Percentiles rank a stretch among this genome's conserved stretches.
Evolutionary conservation across 148 eudicot genomes (phyloP).

Genomic region (Rhododendron ovatum): DNA sequence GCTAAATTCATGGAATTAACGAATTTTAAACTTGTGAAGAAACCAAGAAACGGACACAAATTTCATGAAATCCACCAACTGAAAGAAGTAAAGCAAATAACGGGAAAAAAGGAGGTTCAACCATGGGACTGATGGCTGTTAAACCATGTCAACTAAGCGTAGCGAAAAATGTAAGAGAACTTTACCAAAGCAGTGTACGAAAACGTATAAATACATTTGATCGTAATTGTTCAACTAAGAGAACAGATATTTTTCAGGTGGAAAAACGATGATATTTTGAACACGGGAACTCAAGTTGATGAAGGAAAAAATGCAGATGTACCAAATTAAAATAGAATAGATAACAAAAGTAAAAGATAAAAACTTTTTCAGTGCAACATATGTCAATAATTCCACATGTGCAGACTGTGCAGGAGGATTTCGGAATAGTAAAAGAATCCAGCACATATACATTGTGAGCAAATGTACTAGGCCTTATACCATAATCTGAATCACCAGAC

Average conservation of each 20-base stretch:
- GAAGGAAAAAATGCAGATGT: not conserved
- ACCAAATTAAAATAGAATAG: not conserved
- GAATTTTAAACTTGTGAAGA: not conserved
- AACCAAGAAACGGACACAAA: not conserved
- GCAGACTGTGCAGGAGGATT: not conserved
- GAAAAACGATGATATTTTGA: not conserved
- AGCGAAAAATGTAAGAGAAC: not conserved
- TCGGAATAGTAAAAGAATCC: not conserved
- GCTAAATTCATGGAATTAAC: too few species aligned
- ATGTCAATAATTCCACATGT: not conserved
- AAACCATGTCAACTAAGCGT: too few species aligned
- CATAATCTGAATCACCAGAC: not conserved
- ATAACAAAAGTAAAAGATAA: not conserved
- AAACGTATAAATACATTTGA: not conserved
- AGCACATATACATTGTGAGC: not conserved
- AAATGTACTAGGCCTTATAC: not conserved
- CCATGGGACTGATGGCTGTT: not conserved
- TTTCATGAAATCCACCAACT: not conserved
- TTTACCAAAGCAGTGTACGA: not conserved
- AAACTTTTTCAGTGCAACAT: not conserved
- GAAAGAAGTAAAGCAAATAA: not conserved
- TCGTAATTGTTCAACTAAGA: not conserved
- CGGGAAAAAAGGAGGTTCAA: not conserved
- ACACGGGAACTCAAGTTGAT: not conserved
- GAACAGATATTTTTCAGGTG: not conserved